Evolutionary conservation across 2,329 filamentous ascomycete genomes (phyloP), one percentile per base, ranked within the genome.

Genomic region (Ramularia endophylla): DNA sequence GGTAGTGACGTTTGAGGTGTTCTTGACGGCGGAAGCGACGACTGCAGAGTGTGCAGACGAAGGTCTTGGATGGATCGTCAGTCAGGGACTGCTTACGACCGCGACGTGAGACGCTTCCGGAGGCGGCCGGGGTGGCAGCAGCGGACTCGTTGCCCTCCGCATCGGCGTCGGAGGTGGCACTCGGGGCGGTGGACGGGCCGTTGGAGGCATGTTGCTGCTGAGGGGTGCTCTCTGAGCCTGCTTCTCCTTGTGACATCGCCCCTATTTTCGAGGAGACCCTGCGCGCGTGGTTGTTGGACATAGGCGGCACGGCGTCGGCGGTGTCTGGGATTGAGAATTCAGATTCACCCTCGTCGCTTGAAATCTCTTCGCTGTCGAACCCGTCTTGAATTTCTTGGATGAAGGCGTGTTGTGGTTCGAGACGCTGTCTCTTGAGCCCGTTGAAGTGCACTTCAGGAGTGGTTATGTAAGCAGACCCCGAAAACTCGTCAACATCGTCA

Each of bases 71-170:
- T 1, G 92, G 92, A 59, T 98, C 92, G 61, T 97, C 92, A 4
- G 92, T 97, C 56, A 97, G 70, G 1, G 92, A 97, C 71, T 98
- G 92, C 81, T 98, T 98, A 67, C 92, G 89, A 46, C 92, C 92
- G 45, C 92, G 89, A 52, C 92, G 89, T 68, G 87, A 94, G 55
- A 85, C 78, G n/a, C 15, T 17, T 8, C 84, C 83, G 44, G 64
- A 46, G 25, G 33, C 38, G 4, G 57, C 49, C 5, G 59, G 57
- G 6, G 59, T 61, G 18, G 49, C 38, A 13, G 57, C 55, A n/a
- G 48, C 43, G 17, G 55, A 58, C 43, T 58, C 58, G 32, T 43
- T 43, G 41, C 35, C 38, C n/a, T 50, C 41, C 31, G 46, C 38
- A 17, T 34, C 16, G 11, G 38, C 36, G 33, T 53, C 53, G n/a